Evolutionary conservation across 768 basidiomycete genomes (phyloP), one percentile per base, ranked within the genome.

Genomic region (Exidia glandulosa): DNA sequence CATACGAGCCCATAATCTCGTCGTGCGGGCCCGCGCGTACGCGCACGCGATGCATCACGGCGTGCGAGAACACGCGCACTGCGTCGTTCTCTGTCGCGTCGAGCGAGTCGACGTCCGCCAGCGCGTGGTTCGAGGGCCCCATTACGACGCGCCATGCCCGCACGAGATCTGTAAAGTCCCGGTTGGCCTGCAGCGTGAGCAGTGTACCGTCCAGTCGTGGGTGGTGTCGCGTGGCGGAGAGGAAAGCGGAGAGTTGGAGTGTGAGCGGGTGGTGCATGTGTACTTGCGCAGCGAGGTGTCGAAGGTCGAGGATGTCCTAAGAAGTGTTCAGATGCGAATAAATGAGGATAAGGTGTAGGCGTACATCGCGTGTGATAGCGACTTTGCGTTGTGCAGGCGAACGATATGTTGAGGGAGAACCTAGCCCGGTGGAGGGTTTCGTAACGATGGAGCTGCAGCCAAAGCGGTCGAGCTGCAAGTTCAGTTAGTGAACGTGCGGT

Each of bases 11-110:
- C 60, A 90, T 69, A 2, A 88, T 71, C 67, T 90, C 86, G 60
- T 88, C 86, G 61, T 81, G 75, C 1, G 86, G 86, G 1, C 86
- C 82, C 67, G 83, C 79, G 36, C 88, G 77, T 59, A 88, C 79
- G 56, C 85, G 76, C 61, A 92, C 67, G 12, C 90, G 84, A 72
- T 92, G 90, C 6, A 86, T 84, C 32, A 91, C 78, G 0, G 85
- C 82, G 25, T 87, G 74, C 34, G 87, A 87, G 63, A 88, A 80
- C 31, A 89, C 82, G 61, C 86, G 78, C 59, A 86, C 86, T 63
- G 88, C 77, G 64, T 91, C 86, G 60, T 84, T 83, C 68, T 88
- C 86, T 4, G 85, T 85, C 3, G 87, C 82, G 60, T 87, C 86
- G 63, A 85, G 64, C 48, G 66, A 30, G 65, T 65, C 56, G 68